These are phyloP conservation scores for Fusarium nanum DNA, from an alignment of 2,329 filamentous ascomycete genomes.

Conservation along the genomic window DNA sequence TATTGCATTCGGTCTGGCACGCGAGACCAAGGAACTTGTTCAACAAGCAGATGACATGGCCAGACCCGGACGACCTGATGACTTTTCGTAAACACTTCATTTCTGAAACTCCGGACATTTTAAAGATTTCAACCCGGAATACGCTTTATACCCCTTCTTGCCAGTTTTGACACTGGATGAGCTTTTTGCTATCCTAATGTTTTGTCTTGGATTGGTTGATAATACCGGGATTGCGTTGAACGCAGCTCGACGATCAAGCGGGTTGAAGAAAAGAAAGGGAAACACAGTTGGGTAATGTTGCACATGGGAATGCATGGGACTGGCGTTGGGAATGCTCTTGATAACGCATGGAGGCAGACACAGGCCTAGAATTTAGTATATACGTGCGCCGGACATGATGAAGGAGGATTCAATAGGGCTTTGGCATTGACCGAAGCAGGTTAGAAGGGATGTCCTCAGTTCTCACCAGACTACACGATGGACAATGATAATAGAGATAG, in stretches of 20 bases:
- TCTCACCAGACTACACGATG: slow-evolving; percentile 27
- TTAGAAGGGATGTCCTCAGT: slow-evolving; percentile 17
- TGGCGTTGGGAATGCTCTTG: slow-evolving; percentile 44
- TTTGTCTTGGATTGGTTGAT: slow-evolving; percentile 33
- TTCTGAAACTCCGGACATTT: slow-evolving; percentile 24
- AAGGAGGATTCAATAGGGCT: slow-evolving; percentile 13
- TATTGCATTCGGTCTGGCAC: slow-evolving; percentile 86
- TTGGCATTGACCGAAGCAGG: slow-evolving; percentile 19
- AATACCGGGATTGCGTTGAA: slow-evolving; percentile 26
- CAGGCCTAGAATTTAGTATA: slow-evolving; percentile 25
- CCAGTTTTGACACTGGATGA: slow-evolving; percentile 31
- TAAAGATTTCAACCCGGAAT: slow-evolving; percentile 15
- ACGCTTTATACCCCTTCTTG: slow-evolving; percentile 39
- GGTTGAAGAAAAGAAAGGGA: slow-evolving; percentile 30
- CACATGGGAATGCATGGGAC: slow-evolving; percentile 44
- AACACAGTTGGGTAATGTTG: slow-evolving; percentile 43
- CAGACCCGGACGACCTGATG: slow-evolving; percentile 52
- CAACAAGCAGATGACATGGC: slow-evolving; percentile 57
- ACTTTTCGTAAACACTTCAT: slow-evolving; percentile 57
- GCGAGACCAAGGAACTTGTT: slow-evolving; percentile 80
- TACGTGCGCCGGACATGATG: slow-evolving; percentile 12
- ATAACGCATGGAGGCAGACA: slow-evolving; percentile 37
- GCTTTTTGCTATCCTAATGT: slow-evolving; percentile 23
- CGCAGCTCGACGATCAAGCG: slow-evolving; percentile 19
- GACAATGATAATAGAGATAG: slow-evolving; percentile 43